Percentiles rank a stretch among this genome's conserved stretches.
These are phyloP conservation scores for Achaetomiella virescens DNA, from an alignment of 495 filamentous ascomycete species.

Conservation along the genomic window DNA sequence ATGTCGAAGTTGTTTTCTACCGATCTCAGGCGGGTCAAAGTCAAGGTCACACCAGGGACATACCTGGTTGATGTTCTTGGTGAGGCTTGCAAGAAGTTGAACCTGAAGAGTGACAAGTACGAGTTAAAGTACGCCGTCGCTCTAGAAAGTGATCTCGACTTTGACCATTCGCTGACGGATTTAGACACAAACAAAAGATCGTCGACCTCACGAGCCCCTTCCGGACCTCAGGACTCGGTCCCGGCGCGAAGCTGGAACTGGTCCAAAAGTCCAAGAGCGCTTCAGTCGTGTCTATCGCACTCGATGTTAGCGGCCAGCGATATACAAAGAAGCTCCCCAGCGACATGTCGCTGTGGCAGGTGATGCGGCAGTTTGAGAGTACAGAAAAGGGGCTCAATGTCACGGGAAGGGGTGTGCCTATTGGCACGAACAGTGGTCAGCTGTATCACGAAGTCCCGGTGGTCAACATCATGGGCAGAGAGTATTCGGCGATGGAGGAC, in stretches of 20 bases:
- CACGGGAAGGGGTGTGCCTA: conserved; percentile 68
- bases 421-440: conserved; percentile 57
- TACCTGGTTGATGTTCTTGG: conserved; percentile 75
- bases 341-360: conserved; percentile 76
- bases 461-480: conserved; percentile 72
- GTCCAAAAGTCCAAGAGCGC: conserved; percentile 77
- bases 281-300: conserved; percentile 73
- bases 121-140: conserved; percentile 66
- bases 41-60: conserved; percentile 77
- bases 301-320: conserved; percentile 71
- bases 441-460: conserved; percentile 82
- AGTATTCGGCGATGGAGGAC: conserved; percentile 67
- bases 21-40: conserved; percentile 60
- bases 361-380: conserved; percentile 82
- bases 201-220: conserved; percentile 78
- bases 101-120: conserved; percentile 64
- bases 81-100: conserved; percentile 79
- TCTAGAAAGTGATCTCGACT: not conserved
- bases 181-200: conserved; percentile 70
- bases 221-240: conserved; percentile 76
- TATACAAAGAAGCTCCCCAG: conserved; percentile 77
- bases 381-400: conserved; percentile 61
- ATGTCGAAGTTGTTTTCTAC: conserved; percentile 83
- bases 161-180: not conserved
- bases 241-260: conserved; percentile 88